A percentile compares a stretch with the other conserved stretches of the same genome.
Evolutionary conservation across 129 eudicot genomes (phyloP).

Genomic region (Centrapalus pauciflorus): DNA sequence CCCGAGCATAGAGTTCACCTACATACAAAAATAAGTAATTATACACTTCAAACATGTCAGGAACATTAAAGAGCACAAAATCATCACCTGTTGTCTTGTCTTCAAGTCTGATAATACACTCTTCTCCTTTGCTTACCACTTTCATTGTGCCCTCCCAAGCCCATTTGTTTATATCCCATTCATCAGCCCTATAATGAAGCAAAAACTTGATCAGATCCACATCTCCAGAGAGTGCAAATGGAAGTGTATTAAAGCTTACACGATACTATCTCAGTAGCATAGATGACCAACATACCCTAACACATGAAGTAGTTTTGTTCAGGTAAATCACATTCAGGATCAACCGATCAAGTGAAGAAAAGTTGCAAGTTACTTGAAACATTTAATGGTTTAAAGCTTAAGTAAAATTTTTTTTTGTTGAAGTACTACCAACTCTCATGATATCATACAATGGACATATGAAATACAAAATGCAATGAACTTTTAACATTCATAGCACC

Average conservation of each 20-base stretch:
- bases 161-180: constrained; percentile 99
- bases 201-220: constrained; percentile 2
- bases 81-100: constrained; percentile 72
- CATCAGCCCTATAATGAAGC: constrained; percentile 74
- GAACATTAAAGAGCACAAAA: neutral
- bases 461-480: neutral
- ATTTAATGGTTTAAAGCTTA: neutral
- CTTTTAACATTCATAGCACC: neutral
- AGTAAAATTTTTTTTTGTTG: neutral
- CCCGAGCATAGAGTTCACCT: constrained; percentile 99
- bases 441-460: neutral
- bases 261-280: constrained; percentile 7
- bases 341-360: neutral
- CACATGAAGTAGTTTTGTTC: neutral
- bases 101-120: constrained; percentile 90
- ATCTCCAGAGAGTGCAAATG: neutral
- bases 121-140: constrained; percentile 94
- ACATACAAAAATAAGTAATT: neutral
- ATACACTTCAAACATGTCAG: neutral
- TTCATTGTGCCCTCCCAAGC: constrained; percentile 94
- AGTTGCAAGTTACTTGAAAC: neutral
- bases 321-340: neutral
- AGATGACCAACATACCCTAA: neutral
- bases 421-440: neutral
- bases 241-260: neutral